Evolutionary conservation across 169 alveolate genomes (phyloP).

Genomic region (Cystoisospora suis): DNA sequence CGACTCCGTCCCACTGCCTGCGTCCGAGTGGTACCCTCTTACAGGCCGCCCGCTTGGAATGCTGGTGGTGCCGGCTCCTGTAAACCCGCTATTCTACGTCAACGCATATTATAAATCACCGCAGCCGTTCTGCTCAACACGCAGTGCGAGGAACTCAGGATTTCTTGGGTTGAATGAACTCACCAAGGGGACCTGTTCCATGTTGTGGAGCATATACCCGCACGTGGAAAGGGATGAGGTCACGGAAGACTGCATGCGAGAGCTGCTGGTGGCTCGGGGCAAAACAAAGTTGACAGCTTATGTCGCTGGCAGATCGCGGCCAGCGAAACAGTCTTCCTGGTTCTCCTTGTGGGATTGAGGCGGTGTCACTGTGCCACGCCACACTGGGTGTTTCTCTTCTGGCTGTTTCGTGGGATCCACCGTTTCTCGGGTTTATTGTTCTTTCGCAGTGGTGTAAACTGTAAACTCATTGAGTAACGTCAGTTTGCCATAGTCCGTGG

Average conservation of each 20-base stretch:
- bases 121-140: slow-evolving; percentile 31
- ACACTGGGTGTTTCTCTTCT: no score
- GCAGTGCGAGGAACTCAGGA: neutral
- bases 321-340: slow-evolving; percentile 7
- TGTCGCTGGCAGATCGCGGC: neutral
- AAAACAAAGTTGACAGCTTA: neutral
- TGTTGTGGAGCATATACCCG: neutral
- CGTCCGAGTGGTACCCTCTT: slow-evolving; percentile 30
- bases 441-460: no score
- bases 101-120: slow-evolving; percentile 6
- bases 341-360: neutral
- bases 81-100: slow-evolving; percentile 45
- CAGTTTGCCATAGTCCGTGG: no score
- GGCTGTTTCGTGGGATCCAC: no score
- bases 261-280: neutral
- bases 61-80: slow-evolving; percentile 38
- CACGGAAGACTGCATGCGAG: neutral
- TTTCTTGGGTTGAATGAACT: neutral
- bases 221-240: slow-evolving; percentile 8
- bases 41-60: slow-evolving; percentile 42
- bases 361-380: no score
- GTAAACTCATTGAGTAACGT: no score
- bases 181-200: neutral
- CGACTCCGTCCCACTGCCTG: neutral
- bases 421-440: no score